Base-by-base conservation (phyloP, 257 asterid genomes). In the Scutellaria minor region DNA sequence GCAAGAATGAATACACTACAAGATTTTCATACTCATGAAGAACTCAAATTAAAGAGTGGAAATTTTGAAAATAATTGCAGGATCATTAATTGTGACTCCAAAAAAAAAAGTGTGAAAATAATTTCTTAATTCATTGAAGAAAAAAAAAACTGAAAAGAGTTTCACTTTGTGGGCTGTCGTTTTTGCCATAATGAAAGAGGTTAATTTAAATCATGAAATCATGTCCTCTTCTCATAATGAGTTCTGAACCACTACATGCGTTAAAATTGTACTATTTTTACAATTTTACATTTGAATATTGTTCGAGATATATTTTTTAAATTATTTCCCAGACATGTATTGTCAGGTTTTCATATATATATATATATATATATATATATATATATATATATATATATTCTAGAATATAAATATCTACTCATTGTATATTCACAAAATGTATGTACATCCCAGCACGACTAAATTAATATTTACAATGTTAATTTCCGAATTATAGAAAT, bases 391-490 rank as follows among this genome's bases (percentile, higher is more conserved):
- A 27, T 18, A n/a, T n/a, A n/a, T n/a, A n/a, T 31, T 31, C 3
- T 31, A 31, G 37, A 4, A 31, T 31, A 31, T 31, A 2, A 31
- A 50, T 18, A 37, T 50, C 59, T 52, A 64, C 12, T 18, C 70
- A 27, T 45, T 37, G 22, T 62, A 68, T 68, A 72, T 46, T 71
- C 68, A 52, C 58, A 66, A 22, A 71, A 50, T 24, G 55, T 73
- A 67, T 79, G 62, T 76, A 73, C 84, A 68, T 75, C 39, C 9
- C 46, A 64, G 52, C 52, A 69, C 66, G 61, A 79, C 77, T 44
- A 63, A 87, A 85, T 80, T 63, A 87, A 76, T 83, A 78, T 31
- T 31, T 31, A 31, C 37, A 31, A 31, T 31, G 37, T 31, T 31
- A 31, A 31, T 31, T 31, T 31, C 37, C 37, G 37, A 31, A 31